Percentiles rank a stretch among this genome's conserved stretches.
phyloP scores from a whole-genome alignment of 108 stramenopile species.

The Fistulifera pelliculosa region DNA sequence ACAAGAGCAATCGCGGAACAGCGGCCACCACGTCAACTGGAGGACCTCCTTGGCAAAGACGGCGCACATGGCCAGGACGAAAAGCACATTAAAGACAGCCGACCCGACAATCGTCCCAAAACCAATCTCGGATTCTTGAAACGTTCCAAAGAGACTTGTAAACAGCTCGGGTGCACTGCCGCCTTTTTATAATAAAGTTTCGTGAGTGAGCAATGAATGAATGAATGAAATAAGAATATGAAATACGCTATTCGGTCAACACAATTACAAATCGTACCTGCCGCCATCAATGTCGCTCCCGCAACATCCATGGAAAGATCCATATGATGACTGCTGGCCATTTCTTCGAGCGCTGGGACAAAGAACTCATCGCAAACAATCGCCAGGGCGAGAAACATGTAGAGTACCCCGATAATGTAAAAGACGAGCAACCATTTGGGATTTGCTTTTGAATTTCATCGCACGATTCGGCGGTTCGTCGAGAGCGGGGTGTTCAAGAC shows the following conservation, averaged over 20 bases:
- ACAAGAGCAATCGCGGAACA: conserved; percentile 66
- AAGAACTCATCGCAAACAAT: conserved; percentile 84
- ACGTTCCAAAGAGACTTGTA: conserved; percentile 71
- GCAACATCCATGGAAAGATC: conserved; percentile 75
- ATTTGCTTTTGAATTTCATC: conserved; percentile 19
- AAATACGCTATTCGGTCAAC: not conserved
- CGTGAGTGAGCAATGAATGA: conserved; percentile 37
- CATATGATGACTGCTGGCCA: conserved; percentile 36
- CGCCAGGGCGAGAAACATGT: conserved; percentile 81
- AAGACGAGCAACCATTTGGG: conserved; percentile 26
- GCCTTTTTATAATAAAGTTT: conserved; percentile 38
- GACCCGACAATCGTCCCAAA: conserved; percentile 86
- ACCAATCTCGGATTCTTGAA: conserved; percentile 58
- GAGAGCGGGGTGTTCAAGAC: not conserved
- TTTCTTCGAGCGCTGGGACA: conserved; percentile 77
- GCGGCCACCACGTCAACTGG: conserved; percentile 72
- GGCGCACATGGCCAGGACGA: conserved; percentile 75
- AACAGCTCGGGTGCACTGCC: conserved; percentile 79
- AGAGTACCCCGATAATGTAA: conserved; percentile 47
- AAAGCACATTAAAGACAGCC: conserved; percentile 81
- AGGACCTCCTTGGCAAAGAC: conserved; percentile 59
- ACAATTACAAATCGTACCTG: conserved; percentile 21
- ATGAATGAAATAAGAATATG: not conserved
- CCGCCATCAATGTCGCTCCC: conserved; percentile 80
- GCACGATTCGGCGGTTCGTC: conserved; percentile 3